A percentile compares a stretch with the other conserved stretches of the same genome.
These are phyloP conservation scores for Betula pendula DNA, from an alignment of 306 rosid species.

Conservation along the genomic window DNA sequence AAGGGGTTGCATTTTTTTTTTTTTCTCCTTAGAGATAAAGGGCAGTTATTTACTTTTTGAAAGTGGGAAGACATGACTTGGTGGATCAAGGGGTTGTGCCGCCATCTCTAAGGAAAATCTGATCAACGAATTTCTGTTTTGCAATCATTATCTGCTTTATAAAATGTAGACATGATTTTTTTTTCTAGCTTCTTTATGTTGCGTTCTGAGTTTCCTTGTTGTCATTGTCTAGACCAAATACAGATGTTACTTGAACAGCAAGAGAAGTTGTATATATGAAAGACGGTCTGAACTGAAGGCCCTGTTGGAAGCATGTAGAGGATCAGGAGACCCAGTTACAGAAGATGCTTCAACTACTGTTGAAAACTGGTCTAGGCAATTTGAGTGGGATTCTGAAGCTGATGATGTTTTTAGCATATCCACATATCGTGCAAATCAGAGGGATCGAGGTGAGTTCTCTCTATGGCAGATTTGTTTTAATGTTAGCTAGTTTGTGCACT, in stretches of 20 bases:
- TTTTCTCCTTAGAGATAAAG: too few relatives aligned
- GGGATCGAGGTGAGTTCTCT: constrained; percentile 60
- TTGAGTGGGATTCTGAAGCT: constrained; percentile 87
- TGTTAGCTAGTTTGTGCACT: background rate
- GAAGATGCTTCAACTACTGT: constrained; percentile 38
- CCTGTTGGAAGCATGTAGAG: constrained; percentile 63
- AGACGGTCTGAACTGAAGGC: constrained; percentile 73
- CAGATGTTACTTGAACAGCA: constrained; percentile 66
- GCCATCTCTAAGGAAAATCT: background rate
- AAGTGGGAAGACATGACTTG: too few relatives aligned
- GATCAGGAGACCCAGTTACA: constrained; percentile 36
- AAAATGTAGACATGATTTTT: background rate
- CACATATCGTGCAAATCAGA: constrained; percentile 80
- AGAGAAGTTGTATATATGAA: constrained; percentile 66
- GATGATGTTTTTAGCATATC: constrained; percentile 88
- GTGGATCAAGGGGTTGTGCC: too few relatives aligned
- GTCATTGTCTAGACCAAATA: constrained; percentile 57
- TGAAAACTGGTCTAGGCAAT: constrained; percentile 76
- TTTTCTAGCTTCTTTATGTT: too few relatives aligned
- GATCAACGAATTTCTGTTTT: background rate
- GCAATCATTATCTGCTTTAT: background rate
- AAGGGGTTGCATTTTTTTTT: too few relatives aligned
- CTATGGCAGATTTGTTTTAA: background rate
- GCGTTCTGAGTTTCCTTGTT: background rate
- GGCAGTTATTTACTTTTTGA: too few relatives aligned